Conservation (phyloP, 2,329 filamentous ascomycete genomes). For the Dactylellina sp. region DNA sequence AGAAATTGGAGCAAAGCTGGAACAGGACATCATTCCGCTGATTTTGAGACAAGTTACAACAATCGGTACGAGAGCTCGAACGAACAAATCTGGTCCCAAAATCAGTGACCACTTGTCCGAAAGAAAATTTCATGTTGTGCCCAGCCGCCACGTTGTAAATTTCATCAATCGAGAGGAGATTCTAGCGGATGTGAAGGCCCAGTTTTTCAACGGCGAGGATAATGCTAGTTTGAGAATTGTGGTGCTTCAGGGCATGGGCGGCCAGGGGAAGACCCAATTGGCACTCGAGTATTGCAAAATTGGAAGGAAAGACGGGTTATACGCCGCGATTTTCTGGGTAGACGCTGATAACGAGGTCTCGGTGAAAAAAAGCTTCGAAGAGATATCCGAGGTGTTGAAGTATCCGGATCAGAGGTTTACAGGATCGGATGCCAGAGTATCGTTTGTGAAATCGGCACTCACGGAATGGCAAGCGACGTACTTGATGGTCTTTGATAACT, state of each 20-base stretch:
- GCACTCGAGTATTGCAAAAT: slow-evolving; percentile 3
- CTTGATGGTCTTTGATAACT: slow-evolving; percentile 8
- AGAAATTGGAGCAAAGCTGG: no score
- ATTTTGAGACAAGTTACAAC: no score
- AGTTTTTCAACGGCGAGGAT: neutral
- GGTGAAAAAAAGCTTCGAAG: neutral
- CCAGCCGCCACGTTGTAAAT: neutral
- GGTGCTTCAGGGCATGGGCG: slow-evolving; percentile 13
- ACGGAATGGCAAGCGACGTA: neutral
- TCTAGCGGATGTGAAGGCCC: neutral
- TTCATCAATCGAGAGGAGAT: neutral
- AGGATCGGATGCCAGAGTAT: neutral
- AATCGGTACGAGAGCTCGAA: no score
- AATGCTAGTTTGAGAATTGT: neutral
- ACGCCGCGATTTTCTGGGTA: slow-evolving; percentile 12
- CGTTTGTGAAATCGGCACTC: neutral
- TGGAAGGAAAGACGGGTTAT: neutral
- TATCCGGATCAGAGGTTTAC: neutral
- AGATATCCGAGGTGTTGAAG: neutral
- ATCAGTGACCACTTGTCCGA: neutral
- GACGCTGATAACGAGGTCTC: neutral
- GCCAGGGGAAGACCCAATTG: slow-evolving; percentile 13
- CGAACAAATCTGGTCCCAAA: no score
- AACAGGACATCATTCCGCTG: no score
- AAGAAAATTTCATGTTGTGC: neutral